Evolutionary conservation across 208 protist genomes (phyloP).

Genomic region (Trypanosoma vivax): DNA sequence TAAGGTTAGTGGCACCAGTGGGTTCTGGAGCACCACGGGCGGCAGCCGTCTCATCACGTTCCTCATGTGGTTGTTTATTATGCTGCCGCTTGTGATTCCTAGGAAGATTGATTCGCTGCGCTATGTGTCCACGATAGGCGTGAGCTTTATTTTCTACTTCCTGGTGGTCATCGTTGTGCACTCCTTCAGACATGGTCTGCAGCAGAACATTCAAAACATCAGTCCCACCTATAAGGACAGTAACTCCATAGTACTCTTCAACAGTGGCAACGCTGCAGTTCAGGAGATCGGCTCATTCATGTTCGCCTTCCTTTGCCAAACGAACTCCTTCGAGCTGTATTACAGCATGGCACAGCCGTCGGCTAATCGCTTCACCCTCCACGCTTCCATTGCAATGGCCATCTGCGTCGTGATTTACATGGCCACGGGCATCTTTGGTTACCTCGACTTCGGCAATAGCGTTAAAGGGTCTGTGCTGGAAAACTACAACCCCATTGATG

Average conservation of each 20-base stretch:
- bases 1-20: slow-evolving; percentile 1
- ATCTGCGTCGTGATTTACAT: slow-evolving; percentile 57
- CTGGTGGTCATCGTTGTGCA: slow-evolving; percentile 41
- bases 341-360: slow-evolving; percentile 30
- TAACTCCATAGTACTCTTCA: slow-evolving; percentile 2
- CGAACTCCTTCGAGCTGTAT: slow-evolving; percentile 40
- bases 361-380: slow-evolving; percentile 29
- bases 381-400: slow-evolving; percentile 27
- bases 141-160: slow-evolving; percentile 53
- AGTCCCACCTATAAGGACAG: background rate
- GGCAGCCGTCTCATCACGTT: slow-evolving; percentile 38
- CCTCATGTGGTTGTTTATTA: slow-evolving; percentile 43
- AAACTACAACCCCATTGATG: slow-evolving; percentile 53
- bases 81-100: slow-evolving; percentile 50
- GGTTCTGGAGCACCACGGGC: slow-evolving; percentile 9
- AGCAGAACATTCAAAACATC: background rate
- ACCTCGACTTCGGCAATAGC: slow-evolving; percentile 48
- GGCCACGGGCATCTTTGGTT: slow-evolving; percentile 44
- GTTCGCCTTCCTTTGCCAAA: slow-evolving; percentile 49
- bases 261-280: slow-evolving; percentile 6
- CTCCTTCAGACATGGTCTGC: slow-evolving; percentile 27
- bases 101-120: slow-evolving; percentile 58
- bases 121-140: slow-evolving; percentile 37
- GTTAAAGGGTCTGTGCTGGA: slow-evolving; percentile 43
- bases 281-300: slow-evolving; percentile 24